These are phyloP conservation scores for Geotrichum australiense DNA, from an alignment of 1,139 yeast species.

Conservation along the genomic window DNA sequence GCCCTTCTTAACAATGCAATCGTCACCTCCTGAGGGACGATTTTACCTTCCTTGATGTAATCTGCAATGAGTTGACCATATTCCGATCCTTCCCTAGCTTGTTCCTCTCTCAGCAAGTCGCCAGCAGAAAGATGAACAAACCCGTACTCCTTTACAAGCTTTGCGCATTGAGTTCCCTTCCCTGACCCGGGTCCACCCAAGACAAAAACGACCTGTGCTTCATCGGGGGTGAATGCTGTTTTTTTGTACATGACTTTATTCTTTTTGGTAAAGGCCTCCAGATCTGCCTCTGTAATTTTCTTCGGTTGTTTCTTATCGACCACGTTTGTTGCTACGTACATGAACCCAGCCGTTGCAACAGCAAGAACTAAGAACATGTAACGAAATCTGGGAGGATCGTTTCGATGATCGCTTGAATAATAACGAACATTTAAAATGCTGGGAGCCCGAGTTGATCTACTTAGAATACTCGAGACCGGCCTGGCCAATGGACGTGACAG, in stretches of 20 bases:
- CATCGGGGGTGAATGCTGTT: conserved; percentile 51
- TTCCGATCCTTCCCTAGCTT: conserved; percentile 70
- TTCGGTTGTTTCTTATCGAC: conserved; percentile 43
- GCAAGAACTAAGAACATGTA: conserved; percentile 30
- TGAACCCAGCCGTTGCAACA: conserved; percentile 43
- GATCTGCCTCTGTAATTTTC: conserved; percentile 54
- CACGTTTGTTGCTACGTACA: conserved; percentile 46
- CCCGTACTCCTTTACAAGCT: conserved; percentile 68
- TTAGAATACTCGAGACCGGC: no score
- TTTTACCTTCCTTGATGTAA: conserved; percentile 78
- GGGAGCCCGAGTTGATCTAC: no score
- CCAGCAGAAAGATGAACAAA: conserved; percentile 93
- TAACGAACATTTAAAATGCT: no score
- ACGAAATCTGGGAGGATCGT: conserved; percentile 30
- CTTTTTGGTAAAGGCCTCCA: conserved; percentile 38
- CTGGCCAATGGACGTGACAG: no score
- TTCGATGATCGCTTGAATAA: no score
- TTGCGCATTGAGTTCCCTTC: conserved; percentile 93
- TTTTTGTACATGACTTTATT: conserved; percentile 23
- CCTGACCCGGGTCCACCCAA: conserved; percentile 85
- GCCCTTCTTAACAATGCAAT: conserved; percentile 77
- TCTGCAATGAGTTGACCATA: conserved; percentile 80
- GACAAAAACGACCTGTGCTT: conserved; percentile 76
- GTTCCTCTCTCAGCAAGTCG: conserved; percentile 88
- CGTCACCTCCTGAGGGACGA: conserved; percentile 95